Evolutionary conservation across 495 filamentous ascomycete species (phyloP).

Genomic region (Aspergillus funiculosus): DNA sequence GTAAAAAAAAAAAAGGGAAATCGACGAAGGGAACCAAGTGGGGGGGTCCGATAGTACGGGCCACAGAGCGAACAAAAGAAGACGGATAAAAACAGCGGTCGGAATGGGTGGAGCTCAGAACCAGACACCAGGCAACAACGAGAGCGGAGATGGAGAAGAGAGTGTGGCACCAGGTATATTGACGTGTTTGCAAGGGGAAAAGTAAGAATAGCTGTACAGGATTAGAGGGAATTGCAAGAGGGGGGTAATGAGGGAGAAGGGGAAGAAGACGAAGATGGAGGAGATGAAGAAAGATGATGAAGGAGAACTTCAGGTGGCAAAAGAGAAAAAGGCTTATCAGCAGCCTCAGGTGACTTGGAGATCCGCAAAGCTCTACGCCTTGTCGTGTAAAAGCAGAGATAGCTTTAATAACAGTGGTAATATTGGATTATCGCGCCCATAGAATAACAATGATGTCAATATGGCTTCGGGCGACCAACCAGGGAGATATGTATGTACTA

Average conservation of each 20-base stretch:
- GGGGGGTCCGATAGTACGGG: not conserved
- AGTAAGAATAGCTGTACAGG: too few relatives aligned
- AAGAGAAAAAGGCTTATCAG: not conserved
- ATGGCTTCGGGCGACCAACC: too few relatives aligned
- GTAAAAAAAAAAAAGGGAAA: conserved; percentile 9
- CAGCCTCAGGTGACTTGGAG: not conserved
- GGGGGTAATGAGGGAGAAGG: not conserved
- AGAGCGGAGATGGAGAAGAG: not conserved
- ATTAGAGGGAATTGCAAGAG: not conserved
- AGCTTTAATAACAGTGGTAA: too few relatives aligned
- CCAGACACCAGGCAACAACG: not conserved
- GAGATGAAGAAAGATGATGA: not conserved
- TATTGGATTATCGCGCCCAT: too few relatives aligned
- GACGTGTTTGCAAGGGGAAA: too few relatives aligned
- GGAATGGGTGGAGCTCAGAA: conserved; percentile 8
- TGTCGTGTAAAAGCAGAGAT: not conserved
- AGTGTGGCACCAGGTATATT: too few relatives aligned
- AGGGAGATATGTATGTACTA: too few relatives aligned
- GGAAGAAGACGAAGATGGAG: not conserved
- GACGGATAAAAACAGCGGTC: conserved; percentile 6
- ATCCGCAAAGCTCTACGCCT: not conserved
- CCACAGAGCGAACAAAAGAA: not conserved
- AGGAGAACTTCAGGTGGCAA: not conserved
- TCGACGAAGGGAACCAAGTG: conserved; percentile 2
- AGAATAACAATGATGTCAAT: too few relatives aligned